Conservation (phyloP, 176 grass and related monocot genomes). For the Musa schizocarpa region DNA sequence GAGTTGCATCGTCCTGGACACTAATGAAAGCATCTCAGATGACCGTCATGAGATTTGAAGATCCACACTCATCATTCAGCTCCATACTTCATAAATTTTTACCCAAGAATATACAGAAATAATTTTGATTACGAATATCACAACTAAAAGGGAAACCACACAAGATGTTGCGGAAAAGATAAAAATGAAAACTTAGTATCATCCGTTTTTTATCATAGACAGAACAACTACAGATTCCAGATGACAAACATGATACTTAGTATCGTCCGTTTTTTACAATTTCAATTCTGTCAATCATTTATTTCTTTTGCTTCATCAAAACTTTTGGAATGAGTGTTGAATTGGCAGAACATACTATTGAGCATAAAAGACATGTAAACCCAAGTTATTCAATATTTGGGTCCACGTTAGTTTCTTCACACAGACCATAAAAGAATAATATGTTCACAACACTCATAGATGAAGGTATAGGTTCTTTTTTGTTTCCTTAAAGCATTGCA, state of each 20-base stretch:
- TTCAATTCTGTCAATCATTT: neutral
- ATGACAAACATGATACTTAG: no score
- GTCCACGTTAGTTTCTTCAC: no score
- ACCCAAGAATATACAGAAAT: no score
- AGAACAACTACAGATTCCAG: no score
- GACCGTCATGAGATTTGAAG: constrained; percentile 6
- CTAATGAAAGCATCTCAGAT: neutral
- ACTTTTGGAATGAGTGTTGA: neutral
- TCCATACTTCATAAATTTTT: no score
- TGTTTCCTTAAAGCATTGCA: no score
- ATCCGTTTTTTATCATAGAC: no score
- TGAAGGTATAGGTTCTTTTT: no score
- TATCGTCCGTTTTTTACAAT: neutral
- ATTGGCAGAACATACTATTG: neutral
- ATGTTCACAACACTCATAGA: no score
- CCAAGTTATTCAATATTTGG: neutral
- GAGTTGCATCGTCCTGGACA: neutral
- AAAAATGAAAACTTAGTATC: no score
- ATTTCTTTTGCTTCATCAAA: neutral
- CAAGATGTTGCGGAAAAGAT: neutral
- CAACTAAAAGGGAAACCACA: neutral
- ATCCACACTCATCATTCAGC: neutral
- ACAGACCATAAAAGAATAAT: no score
- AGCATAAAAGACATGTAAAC: neutral
- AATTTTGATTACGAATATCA: no score